Evolutionary conservation across 176 grass and related monocot species (phyloP), one percentile per base, ranked within the genome.

Genomic region (Neostapfia colusana): DNA sequence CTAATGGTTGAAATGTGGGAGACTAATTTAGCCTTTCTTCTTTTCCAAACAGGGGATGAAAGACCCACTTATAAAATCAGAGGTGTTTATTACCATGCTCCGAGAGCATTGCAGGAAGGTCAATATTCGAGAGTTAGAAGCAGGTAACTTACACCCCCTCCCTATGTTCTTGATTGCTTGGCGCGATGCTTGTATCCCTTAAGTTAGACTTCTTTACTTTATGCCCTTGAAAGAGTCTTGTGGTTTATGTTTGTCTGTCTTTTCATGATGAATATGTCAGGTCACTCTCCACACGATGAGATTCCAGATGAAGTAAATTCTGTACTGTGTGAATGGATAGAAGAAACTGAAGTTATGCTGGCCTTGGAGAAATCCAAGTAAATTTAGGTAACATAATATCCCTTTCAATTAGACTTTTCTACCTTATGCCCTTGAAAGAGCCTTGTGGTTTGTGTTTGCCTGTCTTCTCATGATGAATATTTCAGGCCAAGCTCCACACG

Each of bases 211-310:
- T 73, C 26, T 67, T 53, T 54, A 57, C 36, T 24, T 14, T 42
- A 17, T 42, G 58, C 39, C 23, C 41, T 74, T 41, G 15, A 63
- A 51, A 10, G 28, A 49, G 8, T 78, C 75, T 45, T 43, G 26
- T 44, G 25, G 3, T 75, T 51, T 10, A 4, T 74, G 26, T 16
- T 59, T 71, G 38, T 28, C n/a, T 71, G 2, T 21, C 34, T 79
- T 42, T 23, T 72, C 67, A 37, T 31, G 46, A 5, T 60, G 35
- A 80, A 60, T 85, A 70, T 61, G 39, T 63, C 74, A 98, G 95
- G 95, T 14, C 95, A 98, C 73, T 88, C 86, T 82, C 84, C 91
- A 8, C 91, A 98, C 2, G 89, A 98, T 91, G 95, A 98, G 84
- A 78, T 98, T 67, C 89, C 95, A 31, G 84, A 77, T 36, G 73